Percentiles rank a stretch among this genome's conserved stretches.
phyloP scores from a whole-genome alignment of 371 early-diverging fungal genomes.

The Umbelopsis sp. region DNA sequence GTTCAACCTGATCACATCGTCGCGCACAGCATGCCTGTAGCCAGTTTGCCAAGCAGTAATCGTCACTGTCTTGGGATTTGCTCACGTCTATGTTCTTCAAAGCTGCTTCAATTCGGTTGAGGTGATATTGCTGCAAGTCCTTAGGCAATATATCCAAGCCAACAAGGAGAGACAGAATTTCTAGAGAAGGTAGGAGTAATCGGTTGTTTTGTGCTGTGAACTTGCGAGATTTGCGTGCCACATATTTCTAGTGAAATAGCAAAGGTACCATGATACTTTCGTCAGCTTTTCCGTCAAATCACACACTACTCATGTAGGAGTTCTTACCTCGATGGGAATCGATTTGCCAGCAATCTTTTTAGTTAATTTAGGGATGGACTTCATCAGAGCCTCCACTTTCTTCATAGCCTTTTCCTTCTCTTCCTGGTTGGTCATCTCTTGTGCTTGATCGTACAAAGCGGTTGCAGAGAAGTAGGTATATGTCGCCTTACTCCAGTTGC shows the following conservation, averaged over 20 bases:
- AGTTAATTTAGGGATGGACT: slow-evolving; percentile 49
- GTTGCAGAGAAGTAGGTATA: slow-evolving; percentile 65
- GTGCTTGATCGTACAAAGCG: slow-evolving; percentile 42
- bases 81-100: slow-evolving; percentile 25
- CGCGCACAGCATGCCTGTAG: slow-evolving; percentile 56
- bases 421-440: slow-evolving; percentile 1
- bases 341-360: slow-evolving; percentile 77
- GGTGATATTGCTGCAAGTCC: slow-evolving; percentile 34
- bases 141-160: slow-evolving; percentile 59
- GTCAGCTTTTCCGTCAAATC: no score
- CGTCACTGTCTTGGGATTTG: slow-evolving; percentile 47
- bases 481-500: slow-evolving; percentile 73
- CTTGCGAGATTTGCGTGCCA: slow-evolving; percentile 69
- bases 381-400: slow-evolving; percentile 45
- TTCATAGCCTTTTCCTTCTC: slow-evolving; percentile 21
- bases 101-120: slow-evolving; percentile 45
- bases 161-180: slow-evolving; percentile 65
- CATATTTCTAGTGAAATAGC: slow-evolving; percentile 54
- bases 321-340: slow-evolving; percentile 63
- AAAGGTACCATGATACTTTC: background rate
- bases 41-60: slow-evolving; percentile 63
- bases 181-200: slow-evolving; percentile 65
- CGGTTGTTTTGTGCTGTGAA: slow-evolving; percentile 55
- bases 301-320: no score
- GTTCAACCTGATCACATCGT: slow-evolving; percentile 22